Evolutionary conservation across 495 filamentous ascomycete genomes (phyloP).

Genomic region (Darksidea phi): DNA sequence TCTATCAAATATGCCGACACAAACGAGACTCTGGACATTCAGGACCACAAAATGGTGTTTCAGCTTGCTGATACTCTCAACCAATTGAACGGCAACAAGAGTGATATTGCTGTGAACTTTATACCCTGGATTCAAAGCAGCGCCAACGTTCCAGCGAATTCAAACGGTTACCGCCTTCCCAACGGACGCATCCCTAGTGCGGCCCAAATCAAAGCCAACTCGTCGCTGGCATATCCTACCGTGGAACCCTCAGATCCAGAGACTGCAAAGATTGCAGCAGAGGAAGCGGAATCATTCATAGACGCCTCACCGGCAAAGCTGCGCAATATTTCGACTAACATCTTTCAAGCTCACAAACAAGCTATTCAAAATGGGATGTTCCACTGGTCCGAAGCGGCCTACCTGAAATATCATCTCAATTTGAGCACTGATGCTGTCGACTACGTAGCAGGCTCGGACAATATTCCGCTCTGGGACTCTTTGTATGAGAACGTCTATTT

Average conservation of each 20-base stretch:
- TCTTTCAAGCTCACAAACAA: constrained; percentile 63
- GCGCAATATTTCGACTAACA: constrained; percentile 54
- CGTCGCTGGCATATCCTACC: constrained; percentile 37
- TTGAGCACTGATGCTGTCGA: constrained; percentile 57
- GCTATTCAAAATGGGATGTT: constrained; percentile 45
- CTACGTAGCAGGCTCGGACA: constrained; percentile 41
- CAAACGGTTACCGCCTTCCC: constrained; percentile 52
- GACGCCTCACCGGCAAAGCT: constrained; percentile 41
- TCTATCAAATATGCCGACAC: constrained; percentile 50
- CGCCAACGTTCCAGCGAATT: constrained; percentile 49
- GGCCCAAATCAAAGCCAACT: constrained; percentile 43
- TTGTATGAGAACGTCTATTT: constrained; percentile 60
- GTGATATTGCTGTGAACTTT: constrained; percentile 58
- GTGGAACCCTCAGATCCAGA: constrained; percentile 41
- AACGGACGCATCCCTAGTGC: constrained; percentile 49
- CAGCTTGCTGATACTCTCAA: constrained; percentile 46
- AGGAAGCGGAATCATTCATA: constrained; percentile 37
- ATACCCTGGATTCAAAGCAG: constrained; percentile 61
- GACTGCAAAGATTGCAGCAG: constrained; percentile 44
- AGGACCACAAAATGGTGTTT: constrained; percentile 55
- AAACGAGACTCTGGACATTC: constrained; percentile 57
- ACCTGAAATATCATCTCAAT: constrained; percentile 58
- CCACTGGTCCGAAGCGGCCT: constrained; percentile 62
- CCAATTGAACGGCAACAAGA: constrained; percentile 19
- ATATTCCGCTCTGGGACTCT: constrained; percentile 31